Conservation (phyloP, 192 early-diverging fungal genomes). For the Gonapodya prolifera region DNA sequence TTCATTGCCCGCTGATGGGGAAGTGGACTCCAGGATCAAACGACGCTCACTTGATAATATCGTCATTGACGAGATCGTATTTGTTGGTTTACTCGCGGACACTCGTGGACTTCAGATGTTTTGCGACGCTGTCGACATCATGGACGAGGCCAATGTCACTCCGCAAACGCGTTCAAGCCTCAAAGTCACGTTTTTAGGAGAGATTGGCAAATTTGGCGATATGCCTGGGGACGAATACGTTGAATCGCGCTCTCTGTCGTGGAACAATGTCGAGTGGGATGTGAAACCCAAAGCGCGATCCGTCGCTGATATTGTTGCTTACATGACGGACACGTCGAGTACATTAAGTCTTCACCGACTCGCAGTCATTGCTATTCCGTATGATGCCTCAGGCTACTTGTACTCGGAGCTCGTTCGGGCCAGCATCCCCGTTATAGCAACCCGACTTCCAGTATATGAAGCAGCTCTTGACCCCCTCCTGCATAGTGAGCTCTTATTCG, state of each 20-base stretch:
- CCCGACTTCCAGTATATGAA: not conserved
- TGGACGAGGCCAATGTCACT: slow-evolving; percentile 6
- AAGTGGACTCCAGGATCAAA: not conserved
- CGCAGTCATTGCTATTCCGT: not conserved
- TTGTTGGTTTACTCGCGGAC: slow-evolving; percentile 18
- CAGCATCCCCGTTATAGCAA: not conserved
- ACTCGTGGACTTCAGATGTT: slow-evolving; percentile 20
- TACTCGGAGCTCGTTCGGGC: not conserved
- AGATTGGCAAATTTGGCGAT: slow-evolving; percentile 12
- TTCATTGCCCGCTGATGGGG: not conserved
- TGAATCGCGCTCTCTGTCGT: slow-evolving; percentile 15
- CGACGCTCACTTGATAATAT: not conserved
- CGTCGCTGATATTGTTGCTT: slow-evolving; percentile 3
- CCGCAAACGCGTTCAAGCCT: not conserved
- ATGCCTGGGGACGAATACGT: slow-evolving; percentile 22
- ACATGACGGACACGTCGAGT: not conserved
- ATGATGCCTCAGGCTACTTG: not conserved
- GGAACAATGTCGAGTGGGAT: slow-evolving; percentile 16
- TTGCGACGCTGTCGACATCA: slow-evolving; percentile 22
- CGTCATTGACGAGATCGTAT: slow-evolving; percentile 15
- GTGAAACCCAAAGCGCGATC: not conserved
- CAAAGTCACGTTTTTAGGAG: slow-evolving; percentile 19
- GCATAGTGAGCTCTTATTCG: not conserved
- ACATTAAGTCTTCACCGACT: not conserved
- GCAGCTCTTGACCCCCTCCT: not conserved